Evolutionary conservation across 495 filamentous ascomycete species (phyloP).

Genomic region (Lepidopterella palustris): DNA sequence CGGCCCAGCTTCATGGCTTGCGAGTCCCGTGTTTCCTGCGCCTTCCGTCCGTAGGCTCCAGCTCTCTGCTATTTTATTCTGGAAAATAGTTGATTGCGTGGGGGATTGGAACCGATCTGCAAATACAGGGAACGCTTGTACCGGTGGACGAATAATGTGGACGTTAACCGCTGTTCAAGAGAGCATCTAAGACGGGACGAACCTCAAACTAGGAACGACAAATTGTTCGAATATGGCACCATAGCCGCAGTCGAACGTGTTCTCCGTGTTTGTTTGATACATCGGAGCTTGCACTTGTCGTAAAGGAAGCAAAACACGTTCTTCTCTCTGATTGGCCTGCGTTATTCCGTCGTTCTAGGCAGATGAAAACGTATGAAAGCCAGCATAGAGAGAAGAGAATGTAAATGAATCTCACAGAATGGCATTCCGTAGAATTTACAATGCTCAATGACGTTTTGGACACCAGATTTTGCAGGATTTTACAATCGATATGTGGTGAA

Average conservation of each 20-base stretch:
- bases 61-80: background rate
- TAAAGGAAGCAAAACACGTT: constrained; percentile 22
- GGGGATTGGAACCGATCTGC: background rate
- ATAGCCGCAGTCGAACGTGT: constrained; percentile 7
- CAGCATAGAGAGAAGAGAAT: background rate
- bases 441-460: too few relatives aligned
- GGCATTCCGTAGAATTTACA: too few relatives aligned
- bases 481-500: too few relatives aligned
- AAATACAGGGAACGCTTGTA: background rate
- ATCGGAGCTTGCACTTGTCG: constrained; percentile 4
- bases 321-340: constrained; percentile 15
- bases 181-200: background rate
- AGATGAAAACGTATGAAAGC: constrained; percentile 4
- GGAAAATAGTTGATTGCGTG: background rate
- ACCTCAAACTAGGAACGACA: background rate
- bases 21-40: background rate
- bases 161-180: background rate
- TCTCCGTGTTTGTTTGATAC: constrained; percentile 7
- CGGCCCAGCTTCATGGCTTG: background rate
- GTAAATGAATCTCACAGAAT: background rate
- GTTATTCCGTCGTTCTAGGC: background rate
- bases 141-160: background rate
- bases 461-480: too few relatives aligned
- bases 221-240: background rate
- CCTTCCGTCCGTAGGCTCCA: background rate